Base-by-base conservation (phyloP, 345 rosid genomes). In the Syzygium aqueum region DNA sequence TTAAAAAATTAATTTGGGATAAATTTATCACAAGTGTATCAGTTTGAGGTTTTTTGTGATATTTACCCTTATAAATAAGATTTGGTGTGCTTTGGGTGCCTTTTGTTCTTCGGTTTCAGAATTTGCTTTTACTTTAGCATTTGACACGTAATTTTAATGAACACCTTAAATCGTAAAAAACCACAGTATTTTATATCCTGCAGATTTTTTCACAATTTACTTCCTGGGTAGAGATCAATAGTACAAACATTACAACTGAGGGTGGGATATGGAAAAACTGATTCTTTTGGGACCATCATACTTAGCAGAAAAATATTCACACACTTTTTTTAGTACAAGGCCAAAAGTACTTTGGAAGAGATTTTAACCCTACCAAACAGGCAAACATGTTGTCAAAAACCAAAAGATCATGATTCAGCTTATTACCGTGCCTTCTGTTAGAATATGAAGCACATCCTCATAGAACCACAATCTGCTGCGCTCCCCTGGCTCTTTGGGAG, bases 401-500 rank as follows among this genome's bases (percentile, higher is more conserved):
- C 46, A 77, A 16, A 40, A 37, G 50, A 28, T 23, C 14, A 49
- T 59, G 22, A 14, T 46, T 23, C 22, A 56, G 28, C 27, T 77
- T 49, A 77, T 84, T 84, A 87, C 40, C 2, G 12, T 56, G 49
- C 56, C 43, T 49, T 84, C 51, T 19, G 30, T 40, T 49, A 61
- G 61, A 21, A 80, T 63, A 7, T 27, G 59, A 50, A 61, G 83
- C 37, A 82, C 61, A 84, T 84, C 83, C 30, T 83, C 80, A n/a
- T 84, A n/a, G 49, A 21, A 59, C 84, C 88, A 84, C n/a, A 84
- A 78, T 50, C 86, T 51, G 51, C 84, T 88, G 7, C 77, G 61
- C 50, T 87, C 87, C 51, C 85, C 86, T 50, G 88, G 87, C 53
- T 86, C 90, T 16, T 86, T 27, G 23, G 78, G 33, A n/a, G 89